Evolutionary conservation across 1,284 basidiomycete species (phyloP).

Genomic region (Ustilago sp.): DNA sequence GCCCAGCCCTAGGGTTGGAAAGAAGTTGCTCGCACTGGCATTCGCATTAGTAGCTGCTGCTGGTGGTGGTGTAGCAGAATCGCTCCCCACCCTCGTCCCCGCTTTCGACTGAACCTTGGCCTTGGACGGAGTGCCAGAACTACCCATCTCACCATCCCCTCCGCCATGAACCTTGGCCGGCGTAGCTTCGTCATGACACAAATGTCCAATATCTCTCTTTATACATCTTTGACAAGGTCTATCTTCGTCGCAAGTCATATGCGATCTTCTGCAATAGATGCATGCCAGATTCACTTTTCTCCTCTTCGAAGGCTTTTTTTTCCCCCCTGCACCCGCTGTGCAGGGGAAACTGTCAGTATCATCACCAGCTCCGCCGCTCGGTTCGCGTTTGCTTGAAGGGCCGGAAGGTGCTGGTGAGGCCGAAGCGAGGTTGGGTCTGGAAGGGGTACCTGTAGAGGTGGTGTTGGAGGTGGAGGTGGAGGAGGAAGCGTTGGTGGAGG

Average conservation of each 20-base stretch:
- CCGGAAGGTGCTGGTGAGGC: slow-evolving; percentile 10
- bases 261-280: slow-evolving; percentile 89
- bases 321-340: slow-evolving; percentile 1
- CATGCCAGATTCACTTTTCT: slow-evolving; percentile 75
- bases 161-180: slow-evolving; percentile 27
- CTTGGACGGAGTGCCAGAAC: slow-evolving; percentile 24
- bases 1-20: slow-evolving; percentile 27
- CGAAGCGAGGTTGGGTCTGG: slow-evolving; percentile 9
- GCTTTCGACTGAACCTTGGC: slow-evolving; percentile 3
- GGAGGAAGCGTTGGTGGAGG: slow-evolving; percentile 18
- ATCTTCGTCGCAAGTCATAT: slow-evolving; percentile 74
- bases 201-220: slow-evolving; percentile 71
- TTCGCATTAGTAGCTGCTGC: not conserved
- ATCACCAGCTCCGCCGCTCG: slow-evolving; percentile 7
- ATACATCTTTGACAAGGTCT: slow-evolving; percentile 70
- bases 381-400: slow-evolving; percentile 24
- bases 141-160: not conserved
- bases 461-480: slow-evolving; percentile 8
- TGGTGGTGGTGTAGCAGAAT: not conserved
- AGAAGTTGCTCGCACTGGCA: slow-evolving; percentile 16
- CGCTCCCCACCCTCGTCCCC: not conserved
- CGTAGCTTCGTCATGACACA: slow-evolving; percentile 63
- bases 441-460: not conserved
- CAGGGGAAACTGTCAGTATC: slow-evolving; percentile 20
- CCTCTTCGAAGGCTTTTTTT: slow-evolving; percentile 55